A percentile compares a stretch with the other conserved stretches of the same genome.
Conservation (phyloP, 805 yeast genomes). For the Hyphopichia homilentoma region DNA sequence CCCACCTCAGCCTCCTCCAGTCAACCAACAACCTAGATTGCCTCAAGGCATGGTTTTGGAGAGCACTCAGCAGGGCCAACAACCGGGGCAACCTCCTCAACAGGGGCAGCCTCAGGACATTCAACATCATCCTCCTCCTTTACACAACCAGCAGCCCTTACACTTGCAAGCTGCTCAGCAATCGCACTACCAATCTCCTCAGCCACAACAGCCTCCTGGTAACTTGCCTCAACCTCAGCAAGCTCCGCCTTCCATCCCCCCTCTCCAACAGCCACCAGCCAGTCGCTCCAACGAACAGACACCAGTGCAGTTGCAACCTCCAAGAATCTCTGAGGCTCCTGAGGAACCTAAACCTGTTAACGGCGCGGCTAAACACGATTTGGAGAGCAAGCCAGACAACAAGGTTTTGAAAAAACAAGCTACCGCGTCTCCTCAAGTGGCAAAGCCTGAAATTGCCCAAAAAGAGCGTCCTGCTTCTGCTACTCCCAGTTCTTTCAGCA, state of each 20-base stretch:
- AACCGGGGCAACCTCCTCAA: slow-evolving; percentile 10
- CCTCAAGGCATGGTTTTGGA: slow-evolving; percentile 65
- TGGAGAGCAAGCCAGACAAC: slow-evolving; percentile 35
- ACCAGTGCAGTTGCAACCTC: slow-evolving; percentile 2
- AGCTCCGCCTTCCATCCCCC: slow-evolving; percentile 12
- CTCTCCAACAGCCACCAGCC: slow-evolving; percentile 6
- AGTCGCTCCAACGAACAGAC: slow-evolving; percentile 7
- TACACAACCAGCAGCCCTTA: background rate
- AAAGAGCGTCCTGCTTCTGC: too few relatives aligned
- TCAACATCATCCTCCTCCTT: slow-evolving; percentile 5
- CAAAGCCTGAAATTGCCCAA: slow-evolving; percentile 4
- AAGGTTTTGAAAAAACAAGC: slow-evolving; percentile 23
- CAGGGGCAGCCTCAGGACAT: background rate
- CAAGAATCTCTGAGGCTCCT: background rate
- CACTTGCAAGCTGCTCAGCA: slow-evolving; percentile 1
- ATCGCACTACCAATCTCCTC: slow-evolving; percentile 9
- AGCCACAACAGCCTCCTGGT: slow-evolving; percentile 5
- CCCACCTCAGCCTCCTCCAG: slow-evolving; percentile 67
- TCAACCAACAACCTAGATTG: slow-evolving; percentile 56
- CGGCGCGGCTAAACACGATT: slow-evolving; percentile 26
- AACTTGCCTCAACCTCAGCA: slow-evolving; percentile 13
- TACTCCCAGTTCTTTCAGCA: background rate
- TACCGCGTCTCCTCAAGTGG: slow-evolving; percentile 4
- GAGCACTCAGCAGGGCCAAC: slow-evolving; percentile 28
- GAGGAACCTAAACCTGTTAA: slow-evolving; percentile 4